Base-by-base conservation (phyloP, 1,284 basidiomycete genomes). In the Leccinum subrobustum region DNA sequence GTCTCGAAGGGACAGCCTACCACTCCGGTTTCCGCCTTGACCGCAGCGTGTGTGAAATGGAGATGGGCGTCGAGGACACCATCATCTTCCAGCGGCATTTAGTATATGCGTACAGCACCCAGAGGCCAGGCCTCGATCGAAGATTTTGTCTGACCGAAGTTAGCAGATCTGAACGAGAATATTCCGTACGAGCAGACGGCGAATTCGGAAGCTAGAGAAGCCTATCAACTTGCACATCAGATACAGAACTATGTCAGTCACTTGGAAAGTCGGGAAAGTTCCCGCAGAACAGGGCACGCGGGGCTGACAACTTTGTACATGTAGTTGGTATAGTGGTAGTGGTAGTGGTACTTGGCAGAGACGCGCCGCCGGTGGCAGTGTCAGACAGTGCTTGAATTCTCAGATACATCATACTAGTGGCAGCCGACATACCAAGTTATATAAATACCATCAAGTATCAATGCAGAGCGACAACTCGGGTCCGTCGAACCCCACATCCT, bases 381-480 rank as follows among this genome's bases (percentile, higher is more conserved):
- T 18, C 39, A 18, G 39, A 9, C 9, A n/a, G 16, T 4, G 16
- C n/a, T n/a, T 9, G 37, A 16, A 4, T 1, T 11, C 11, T 33
- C 31, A 29, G 29, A 11, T 37, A 35, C 12, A 35, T 35, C 12
- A 35, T 35, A 14, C 35, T 9, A 44, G 4, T 12, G 29, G 9
- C 27, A 16, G 29, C 27, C 3, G 27, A 0, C 23, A 29, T 29
- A 31, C 9, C 50, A 52, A 29, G 27, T 11, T 52, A 29, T 27
- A 23, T 25, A 50, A 51, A 16, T 27, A 23, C 48, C 48, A 27
- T 27, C 48, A 50, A 48, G 23, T 51, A 27, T 1, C 23, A 51
- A 54, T 54, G 53, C 35, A 59, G 39, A 63, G 59, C 65, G 67
- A 68, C 14, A 68, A 68, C 56, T 59, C 69, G 60, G 67, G 67